Percentiles rank a stretch among this genome's conserved stretches.
These are phyloP conservation scores for Thuja plicata DNA, from an alignment of 83 land plant genomes.

Conservation along the genomic window DNA sequence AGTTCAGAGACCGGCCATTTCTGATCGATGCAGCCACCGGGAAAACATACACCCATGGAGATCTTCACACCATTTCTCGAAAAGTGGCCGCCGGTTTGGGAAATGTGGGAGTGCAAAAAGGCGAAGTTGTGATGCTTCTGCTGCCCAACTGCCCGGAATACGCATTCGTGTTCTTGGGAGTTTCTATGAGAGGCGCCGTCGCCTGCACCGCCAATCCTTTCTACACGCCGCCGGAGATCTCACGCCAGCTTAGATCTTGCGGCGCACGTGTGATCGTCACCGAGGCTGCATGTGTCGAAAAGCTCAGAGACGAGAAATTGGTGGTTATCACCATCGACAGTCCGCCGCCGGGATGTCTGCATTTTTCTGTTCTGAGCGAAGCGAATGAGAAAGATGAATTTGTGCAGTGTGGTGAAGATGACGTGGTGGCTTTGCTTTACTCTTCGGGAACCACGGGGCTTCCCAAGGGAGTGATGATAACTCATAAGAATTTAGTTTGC, in stretches of 20 bases:
- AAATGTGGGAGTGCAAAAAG: constrained; percentile 31
- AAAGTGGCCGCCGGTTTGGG: constrained; percentile 45
- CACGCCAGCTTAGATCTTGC: constrained; percentile 35
- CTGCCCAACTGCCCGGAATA: constrained; percentile 62
- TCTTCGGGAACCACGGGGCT: constrained; percentile 71
- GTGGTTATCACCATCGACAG: constrained; percentile 30
- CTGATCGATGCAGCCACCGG: constrained; percentile 65
- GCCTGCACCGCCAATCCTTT: constrained; percentile 71
- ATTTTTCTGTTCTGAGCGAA: constrained; percentile 44
- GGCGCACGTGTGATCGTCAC: constrained; percentile 47
- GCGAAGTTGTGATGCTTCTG: constrained; percentile 56
- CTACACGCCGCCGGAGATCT: constrained; percentile 58
- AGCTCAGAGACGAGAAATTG: constrained; percentile 29
- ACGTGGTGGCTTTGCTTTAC: constrained; percentile 62
- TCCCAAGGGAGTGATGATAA: constrained; percentile 77
- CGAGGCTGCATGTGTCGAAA: constrained; percentile 44
- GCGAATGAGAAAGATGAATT: constrained; percentile 35
- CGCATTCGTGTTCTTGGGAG: constrained; percentile 50
- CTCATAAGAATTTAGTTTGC: constrained; percentile 45
- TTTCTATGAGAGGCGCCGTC: constrained; percentile 54
- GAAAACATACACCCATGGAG: constrained; percentile 38
- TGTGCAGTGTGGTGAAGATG: constrained; percentile 22
- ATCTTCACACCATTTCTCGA: constrained; percentile 26
- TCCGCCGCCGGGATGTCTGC: constrained; percentile 37
- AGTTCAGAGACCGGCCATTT: constrained; percentile 38